Evolutionary conservation across 768 basidiomycete genomes (phyloP), one percentile per base, ranked within the genome.

Genomic region (Rhodotorula diobovata): DNA sequence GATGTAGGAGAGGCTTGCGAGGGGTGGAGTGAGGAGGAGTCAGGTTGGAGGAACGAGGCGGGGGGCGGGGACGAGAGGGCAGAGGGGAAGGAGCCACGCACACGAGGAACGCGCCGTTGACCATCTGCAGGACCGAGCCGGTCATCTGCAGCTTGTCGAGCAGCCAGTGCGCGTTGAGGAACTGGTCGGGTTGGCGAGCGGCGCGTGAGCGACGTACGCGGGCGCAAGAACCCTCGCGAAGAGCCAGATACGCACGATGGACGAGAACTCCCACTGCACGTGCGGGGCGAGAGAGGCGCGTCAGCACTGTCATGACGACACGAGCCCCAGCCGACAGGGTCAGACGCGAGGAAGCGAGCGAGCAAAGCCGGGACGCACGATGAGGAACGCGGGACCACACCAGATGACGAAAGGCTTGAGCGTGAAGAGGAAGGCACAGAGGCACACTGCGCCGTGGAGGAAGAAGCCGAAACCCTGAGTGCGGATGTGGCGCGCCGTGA

Each of bases 131-230:
- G 43, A 53, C 48, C 3, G 67, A 67, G 4, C 74, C 74, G 28
- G 74, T 75, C 35, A 68, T 45, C 18, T 61, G 41, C 35, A 68
- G 65, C 53, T 75, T 75, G 64, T 75, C 74, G 46, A 68, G 48
- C 35, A 67, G 68, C 74, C 74, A 75, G 70, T 75, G 74, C 10
- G 66, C 43, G 74, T 75, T 75, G 37, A 75, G 70, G 70, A 75
- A 75, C 55, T 39, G 39, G 10, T n/a, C 15, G 18, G 11, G 35
- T n/a, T 4, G 61, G 63, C n/a, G 15, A 32, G 16, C 32, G 50
- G 7, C 15, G 30, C 16, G 41, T 12, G 20, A 48, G 25, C 8
- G 2, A 20, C 18, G 58, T 4, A 14, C 35, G 35, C 23, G 18
- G 23, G 15, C 4, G 30, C 32, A 43, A 28, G 25, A 5, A 50